Percentiles rank a stretch among this genome's conserved stretches.
These are phyloP conservation scores for Kwoniella sp. DNA, from an alignment of 768 basidiomycete genomes.

Conservation along the genomic window DNA sequence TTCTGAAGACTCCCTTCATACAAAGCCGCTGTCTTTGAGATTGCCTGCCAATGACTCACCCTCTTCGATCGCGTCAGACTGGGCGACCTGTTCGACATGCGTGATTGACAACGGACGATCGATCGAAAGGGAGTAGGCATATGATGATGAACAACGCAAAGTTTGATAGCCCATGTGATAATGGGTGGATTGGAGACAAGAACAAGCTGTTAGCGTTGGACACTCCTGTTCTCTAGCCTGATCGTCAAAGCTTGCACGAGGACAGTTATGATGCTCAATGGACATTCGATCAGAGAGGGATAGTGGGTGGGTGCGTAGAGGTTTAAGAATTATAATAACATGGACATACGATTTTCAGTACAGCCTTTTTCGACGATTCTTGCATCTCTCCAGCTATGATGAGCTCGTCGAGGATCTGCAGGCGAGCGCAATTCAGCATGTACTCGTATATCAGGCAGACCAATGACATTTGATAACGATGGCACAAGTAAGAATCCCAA, in stretches of 20 bases:
- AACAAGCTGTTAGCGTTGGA: too few relatives aligned
- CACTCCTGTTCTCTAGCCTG: too few relatives aligned
- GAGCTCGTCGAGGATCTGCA: constrained; percentile 79
- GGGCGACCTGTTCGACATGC: constrained; percentile 55
- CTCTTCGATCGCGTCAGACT: constrained; percentile 59
- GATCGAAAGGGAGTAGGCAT: too few relatives aligned
- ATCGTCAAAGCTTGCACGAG: too few relatives aligned
- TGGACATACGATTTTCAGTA: constrained; percentile 58
- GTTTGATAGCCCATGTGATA: too few relatives aligned
- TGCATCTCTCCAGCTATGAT: constrained; percentile 92
- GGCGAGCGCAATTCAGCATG: neutral
- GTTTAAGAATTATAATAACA: neutral
- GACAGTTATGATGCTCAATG: too few relatives aligned
- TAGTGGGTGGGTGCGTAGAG: neutral
- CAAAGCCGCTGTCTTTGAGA: constrained; percentile 32
- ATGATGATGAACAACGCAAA: too few relatives aligned
- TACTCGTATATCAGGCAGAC: neutral
- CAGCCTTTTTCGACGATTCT: constrained; percentile 79
- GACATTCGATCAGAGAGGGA: too few relatives aligned
- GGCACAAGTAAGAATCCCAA: too few relatives aligned
- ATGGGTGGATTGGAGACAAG: too few relatives aligned
- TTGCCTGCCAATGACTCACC: constrained; percentile 43
- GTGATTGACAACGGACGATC: too few relatives aligned
- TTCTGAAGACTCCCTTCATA: neutral
- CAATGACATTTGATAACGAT: neutral